Conservation (phyloP, 2,329 filamentous ascomycete species). For the Xylariaceae sp. region DNA sequence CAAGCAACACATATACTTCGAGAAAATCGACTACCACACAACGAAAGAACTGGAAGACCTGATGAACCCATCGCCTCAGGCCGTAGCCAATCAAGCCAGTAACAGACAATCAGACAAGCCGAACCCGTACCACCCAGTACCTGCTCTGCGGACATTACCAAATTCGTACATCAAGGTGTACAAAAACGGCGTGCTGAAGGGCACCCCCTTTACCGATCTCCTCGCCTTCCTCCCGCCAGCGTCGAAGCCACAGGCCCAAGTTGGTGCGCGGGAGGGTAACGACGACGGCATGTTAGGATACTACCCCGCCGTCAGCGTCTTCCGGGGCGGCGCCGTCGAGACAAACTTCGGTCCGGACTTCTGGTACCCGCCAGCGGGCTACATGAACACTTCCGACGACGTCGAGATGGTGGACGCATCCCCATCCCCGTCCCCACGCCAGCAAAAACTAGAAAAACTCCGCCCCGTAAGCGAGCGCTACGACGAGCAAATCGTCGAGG, state of each 20-base stretch:
- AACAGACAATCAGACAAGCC: conserved; percentile 49
- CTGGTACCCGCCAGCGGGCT: conserved; percentile 68
- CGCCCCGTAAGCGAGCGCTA: conserved; percentile 72
- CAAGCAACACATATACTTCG: conserved; percentile 90
- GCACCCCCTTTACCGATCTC: conserved; percentile 81
- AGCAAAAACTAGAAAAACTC: conserved; percentile 33
- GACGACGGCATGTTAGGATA: conserved; percentile 96
- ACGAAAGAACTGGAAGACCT: conserved; percentile 84
- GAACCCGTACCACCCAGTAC: conserved; percentile 64
- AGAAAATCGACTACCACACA: conserved; percentile 82
- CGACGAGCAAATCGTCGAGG: conserved; percentile 89
- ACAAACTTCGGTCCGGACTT: conserved; percentile 93
- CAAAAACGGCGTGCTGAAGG: conserved; percentile 84
- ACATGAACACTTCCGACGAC: conserved; percentile 34
- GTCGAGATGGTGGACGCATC: conserved; percentile 43
- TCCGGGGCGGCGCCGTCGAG: conserved; percentile 84
- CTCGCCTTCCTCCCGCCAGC: conserved; percentile 89
- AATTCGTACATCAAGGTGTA: conserved; percentile 83
- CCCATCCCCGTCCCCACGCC: background rate
- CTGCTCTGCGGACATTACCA: conserved; percentile 79
- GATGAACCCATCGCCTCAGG: conserved; percentile 61
- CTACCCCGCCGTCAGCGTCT: conserved; percentile 88
- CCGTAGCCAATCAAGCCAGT: conserved; percentile 35
- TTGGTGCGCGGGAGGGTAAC: conserved; percentile 76
- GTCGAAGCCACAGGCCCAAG: conserved; percentile 64